These are phyloP conservation scores for Phytopythium boreale DNA, from an alignment of 352 stramenopile genomes.

Conservation along the genomic window DNA sequence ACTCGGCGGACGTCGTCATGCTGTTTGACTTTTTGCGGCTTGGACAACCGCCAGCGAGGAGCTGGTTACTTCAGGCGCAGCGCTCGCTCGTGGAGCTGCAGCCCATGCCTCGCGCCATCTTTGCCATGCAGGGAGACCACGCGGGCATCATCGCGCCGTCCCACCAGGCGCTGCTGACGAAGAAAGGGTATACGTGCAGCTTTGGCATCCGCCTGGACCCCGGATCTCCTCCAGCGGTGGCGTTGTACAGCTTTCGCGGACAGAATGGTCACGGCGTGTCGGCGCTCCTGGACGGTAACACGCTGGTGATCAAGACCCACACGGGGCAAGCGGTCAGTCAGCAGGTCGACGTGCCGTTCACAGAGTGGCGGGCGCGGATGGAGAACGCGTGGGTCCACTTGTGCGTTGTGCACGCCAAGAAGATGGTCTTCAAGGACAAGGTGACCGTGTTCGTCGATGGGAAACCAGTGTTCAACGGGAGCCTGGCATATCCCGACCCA, in stretches of 20 bases:
- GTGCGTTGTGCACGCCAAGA: constrained; percentile 81
- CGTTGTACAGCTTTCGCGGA: constrained; percentile 76
- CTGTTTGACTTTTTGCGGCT: constrained; percentile 77
- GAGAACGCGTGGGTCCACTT: constrained; percentile 63
- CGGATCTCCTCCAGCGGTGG: constrained; percentile 21
- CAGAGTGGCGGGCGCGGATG: constrained; percentile 42
- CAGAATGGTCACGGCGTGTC: constrained; percentile 74
- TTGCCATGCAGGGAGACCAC: constrained; percentile 60
- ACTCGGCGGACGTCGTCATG: constrained; percentile 48
- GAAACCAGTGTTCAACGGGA: constrained; percentile 50
- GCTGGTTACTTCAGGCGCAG: constrained; percentile 59
- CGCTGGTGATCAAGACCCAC: constrained; percentile 57
- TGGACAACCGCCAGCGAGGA: constrained; percentile 33
- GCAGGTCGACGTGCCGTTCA: constrained; percentile 62
- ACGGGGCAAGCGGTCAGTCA: constrained; percentile 33
- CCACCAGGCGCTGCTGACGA: constrained; percentile 55
- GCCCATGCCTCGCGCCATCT: constrained; percentile 59
- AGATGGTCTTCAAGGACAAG: constrained; percentile 90
- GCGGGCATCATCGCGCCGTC: constrained; percentile 64
- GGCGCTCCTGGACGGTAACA: constrained; percentile 43
- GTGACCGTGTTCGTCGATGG: constrained; percentile 69
- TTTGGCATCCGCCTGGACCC: constrained; percentile 53
- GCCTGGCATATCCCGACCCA: constrained; percentile 71
- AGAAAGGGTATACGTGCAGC: constrained; percentile 76
- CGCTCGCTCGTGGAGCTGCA: constrained; percentile 48